Percentiles rank a stretch among this genome's conserved stretches.
Conservation (phyloP, 805 yeast species). For the Brettanomyces nanus region DNA sequence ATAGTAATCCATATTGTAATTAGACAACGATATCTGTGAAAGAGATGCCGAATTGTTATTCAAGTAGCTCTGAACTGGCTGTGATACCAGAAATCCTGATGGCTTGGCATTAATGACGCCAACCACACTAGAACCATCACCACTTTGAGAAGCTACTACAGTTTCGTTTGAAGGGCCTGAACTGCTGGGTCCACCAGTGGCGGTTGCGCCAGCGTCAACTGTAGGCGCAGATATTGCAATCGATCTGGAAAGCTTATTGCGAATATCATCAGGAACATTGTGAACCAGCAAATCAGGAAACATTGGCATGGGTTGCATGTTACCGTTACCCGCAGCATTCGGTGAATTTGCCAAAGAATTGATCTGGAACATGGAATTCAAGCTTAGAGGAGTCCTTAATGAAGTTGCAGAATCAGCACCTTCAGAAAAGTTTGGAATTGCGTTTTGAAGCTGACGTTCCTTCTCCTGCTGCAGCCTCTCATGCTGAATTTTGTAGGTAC, state of each 20-base stretch:
- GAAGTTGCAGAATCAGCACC: not conserved
- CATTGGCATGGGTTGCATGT: not conserved
- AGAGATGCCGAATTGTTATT: conserved; percentile 4
- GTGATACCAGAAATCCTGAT: not conserved
- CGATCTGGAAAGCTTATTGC: not conserved
- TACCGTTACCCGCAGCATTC: not conserved
- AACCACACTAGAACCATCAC: not conserved
- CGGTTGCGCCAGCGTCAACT: no score
- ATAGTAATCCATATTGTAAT: conserved; percentile 18
- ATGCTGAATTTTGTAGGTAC: not conserved
- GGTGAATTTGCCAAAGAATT: not conserved
- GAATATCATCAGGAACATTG: conserved; percentile 10
- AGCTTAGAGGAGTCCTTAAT: not conserved
- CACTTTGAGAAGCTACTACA: not conserved
- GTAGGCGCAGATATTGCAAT: no score
- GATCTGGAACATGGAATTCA: not conserved
- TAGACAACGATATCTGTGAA: conserved; percentile 5
- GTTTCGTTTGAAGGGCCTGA: not conserved
- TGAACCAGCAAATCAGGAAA: conserved; percentile 11
- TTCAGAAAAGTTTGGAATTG: not conserved
- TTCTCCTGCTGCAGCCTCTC: conserved; percentile 1
- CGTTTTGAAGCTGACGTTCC: not conserved
- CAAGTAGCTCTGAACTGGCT: not conserved
- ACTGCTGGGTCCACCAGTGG: no score
- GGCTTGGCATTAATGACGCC: not conserved